A percentile compares a stretch with the other conserved stretches of the same genome.
Evolutionary conservation across 2,329 filamentous ascomycete species (phyloP).

Genomic region (Alternaria sp.): DNA sequence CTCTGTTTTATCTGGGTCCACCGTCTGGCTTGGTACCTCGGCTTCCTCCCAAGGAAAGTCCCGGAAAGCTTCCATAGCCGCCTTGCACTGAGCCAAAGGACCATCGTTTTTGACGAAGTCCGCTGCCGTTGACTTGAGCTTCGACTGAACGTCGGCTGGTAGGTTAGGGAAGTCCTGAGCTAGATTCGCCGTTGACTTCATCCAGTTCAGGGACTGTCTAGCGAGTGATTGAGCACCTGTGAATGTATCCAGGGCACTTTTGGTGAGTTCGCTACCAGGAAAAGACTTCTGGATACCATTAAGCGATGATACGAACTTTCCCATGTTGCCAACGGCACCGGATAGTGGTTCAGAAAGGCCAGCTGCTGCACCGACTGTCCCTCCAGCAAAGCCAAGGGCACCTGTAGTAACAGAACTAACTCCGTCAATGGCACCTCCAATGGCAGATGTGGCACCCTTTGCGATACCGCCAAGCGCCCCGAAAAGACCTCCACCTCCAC

Average conservation of each 20-base stretch:
- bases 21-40: conserved; percentile 8
- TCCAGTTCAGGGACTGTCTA: conserved; percentile 19
- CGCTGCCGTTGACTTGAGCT: background rate
- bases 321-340: conserved; percentile 9
- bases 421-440: background rate
- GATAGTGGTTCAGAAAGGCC: conserved; percentile 13
- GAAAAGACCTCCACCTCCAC: no score
- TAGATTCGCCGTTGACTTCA: conserved; percentile 20
- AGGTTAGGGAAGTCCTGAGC: conserved; percentile 18
- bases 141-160: conserved; percentile 10
- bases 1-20: background rate
- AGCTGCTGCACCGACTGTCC: conserved; percentile 5
- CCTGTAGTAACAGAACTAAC: conserved; percentile 9
- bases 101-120: conserved; percentile 9
- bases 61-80: conserved; percentile 18
- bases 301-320: conserved; percentile 17
- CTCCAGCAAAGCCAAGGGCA: conserved; percentile 12
- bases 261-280: conserved; percentile 7
- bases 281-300: conserved; percentile 29
- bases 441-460: background rate
- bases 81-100: conserved; percentile 9
- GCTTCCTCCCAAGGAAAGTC: conserved; percentile 24
- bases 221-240: conserved; percentile 17
- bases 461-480: background rate
- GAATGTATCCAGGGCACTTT: conserved; percentile 8